A percentile compares a stretch with the other conserved stretches of the same genome.
phyloP scores from a whole-genome alignment of 257 asterid species.

The Verbena officinalis region DNA sequence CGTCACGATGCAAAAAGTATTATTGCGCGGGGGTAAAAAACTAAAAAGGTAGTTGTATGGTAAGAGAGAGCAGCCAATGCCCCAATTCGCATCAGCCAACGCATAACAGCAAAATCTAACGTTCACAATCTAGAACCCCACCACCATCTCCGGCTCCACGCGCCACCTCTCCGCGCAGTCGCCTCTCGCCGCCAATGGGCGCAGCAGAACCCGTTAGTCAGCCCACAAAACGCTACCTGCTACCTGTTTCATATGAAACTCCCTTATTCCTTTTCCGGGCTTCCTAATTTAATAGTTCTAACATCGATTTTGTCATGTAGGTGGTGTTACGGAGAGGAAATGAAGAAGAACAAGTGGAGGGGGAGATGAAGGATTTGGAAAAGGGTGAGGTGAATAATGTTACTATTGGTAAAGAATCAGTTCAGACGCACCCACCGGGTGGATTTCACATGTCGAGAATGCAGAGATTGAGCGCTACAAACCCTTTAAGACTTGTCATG shows the following conservation, averaged over 20 bases:
- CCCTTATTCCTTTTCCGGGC: neutral
- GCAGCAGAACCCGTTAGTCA: slow-evolving; percentile 63
- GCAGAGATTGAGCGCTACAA: slow-evolving; percentile 81
- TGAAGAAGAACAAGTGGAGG: slow-evolving; percentile 35
- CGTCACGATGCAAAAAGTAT: slow-evolving; percentile 19
- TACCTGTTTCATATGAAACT: neutral
- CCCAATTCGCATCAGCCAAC: slow-evolving; percentile 30
- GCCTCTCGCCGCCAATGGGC: slow-evolving; percentile 60
- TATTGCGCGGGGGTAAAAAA: slow-evolving; percentile 9
- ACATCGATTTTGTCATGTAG: slow-evolving; percentile 22
- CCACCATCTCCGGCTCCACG: slow-evolving; percentile 38
- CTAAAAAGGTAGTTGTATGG: too few relatives aligned
- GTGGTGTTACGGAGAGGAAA: slow-evolving; percentile 36
- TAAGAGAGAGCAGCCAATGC: slow-evolving; percentile 21
- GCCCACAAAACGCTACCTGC: slow-evolving; percentile 12
- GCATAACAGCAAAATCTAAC: slow-evolving; percentile 52
- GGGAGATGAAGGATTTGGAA: slow-evolving; percentile 63
- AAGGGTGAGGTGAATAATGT: slow-evolving; percentile 53
- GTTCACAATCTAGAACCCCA: slow-evolving; percentile 26
- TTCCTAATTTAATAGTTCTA: neutral
- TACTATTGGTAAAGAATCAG: slow-evolving; percentile 29
- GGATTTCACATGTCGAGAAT: slow-evolving; percentile 68
- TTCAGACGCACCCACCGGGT: slow-evolving; percentile 43
- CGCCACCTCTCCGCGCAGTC: slow-evolving; percentile 45
- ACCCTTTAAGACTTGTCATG: slow-evolving; percentile 79